Percentiles rank a stretch among this genome's conserved stretches.
These are phyloP conservation scores for Coniochaeta prunicola DNA, from an alignment of 2,329 filamentous ascomycete genomes.

Conservation along the genomic window DNA sequence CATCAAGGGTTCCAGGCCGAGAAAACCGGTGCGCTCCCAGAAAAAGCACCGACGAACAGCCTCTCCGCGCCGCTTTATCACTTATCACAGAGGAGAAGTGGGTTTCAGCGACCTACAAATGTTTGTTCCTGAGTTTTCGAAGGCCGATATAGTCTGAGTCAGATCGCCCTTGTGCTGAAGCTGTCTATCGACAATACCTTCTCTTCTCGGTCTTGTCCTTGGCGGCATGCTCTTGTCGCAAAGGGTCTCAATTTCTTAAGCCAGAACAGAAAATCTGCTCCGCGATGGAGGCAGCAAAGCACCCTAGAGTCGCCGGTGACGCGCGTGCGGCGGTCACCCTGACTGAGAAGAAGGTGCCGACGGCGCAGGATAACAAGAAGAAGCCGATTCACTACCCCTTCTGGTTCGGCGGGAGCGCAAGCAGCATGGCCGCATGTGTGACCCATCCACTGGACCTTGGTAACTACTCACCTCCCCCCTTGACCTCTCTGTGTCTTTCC, in stretches of 20 bases:
- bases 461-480: constrained; percentile 36
- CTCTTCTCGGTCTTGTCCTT: not conserved
- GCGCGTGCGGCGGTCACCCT: not conserved
- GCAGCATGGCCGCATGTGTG: constrained; percentile 82
- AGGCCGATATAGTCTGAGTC: not conserved
- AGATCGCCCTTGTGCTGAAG: not conserved
- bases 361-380: constrained; percentile 16
- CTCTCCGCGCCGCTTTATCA: not conserved
- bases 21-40: not conserved
- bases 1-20: not conserved
- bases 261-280: not conserved
- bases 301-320: not conserved
- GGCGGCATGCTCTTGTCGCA: constrained; percentile 4
- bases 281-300: constrained; percentile 6
- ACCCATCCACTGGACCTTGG: constrained; percentile 91
- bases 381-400: constrained; percentile 62
- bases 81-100: not conserved
- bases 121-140: not conserved
- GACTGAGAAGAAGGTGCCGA: not conserved
- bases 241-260: not conserved
- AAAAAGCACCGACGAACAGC: not conserved
- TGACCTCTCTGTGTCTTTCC: not conserved
- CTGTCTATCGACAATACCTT: not conserved
- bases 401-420: constrained; percentile 96
- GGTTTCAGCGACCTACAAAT: not conserved